A percentile compares a stretch with the other conserved stretches of the same genome.
Evolutionary conservation across 2,329 filamentous ascomycete species (phyloP).

Genomic region (Scedosporium dehoogii): DNA sequence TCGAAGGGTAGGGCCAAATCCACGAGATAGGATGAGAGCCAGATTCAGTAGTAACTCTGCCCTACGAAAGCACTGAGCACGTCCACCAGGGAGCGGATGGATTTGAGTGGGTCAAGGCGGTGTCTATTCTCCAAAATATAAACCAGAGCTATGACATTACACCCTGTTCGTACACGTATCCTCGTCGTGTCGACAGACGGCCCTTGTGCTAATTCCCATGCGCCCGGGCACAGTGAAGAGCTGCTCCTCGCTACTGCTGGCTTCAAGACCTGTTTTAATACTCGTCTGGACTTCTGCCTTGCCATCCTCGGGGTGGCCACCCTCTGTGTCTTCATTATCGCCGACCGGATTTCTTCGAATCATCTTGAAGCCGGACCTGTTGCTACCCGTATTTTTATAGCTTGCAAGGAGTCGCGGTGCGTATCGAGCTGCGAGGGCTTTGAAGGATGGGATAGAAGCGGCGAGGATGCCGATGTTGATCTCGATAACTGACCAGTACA

Average conservation of each 20-base stretch:
- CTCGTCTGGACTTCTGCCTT: neutral
- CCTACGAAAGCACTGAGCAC: too few species aligned
- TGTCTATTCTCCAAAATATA: too few species aligned
- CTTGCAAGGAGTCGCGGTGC: neutral
- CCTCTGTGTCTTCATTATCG: neutral
- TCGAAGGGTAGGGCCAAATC: too few species aligned
- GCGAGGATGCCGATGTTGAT: conserved; percentile 25
- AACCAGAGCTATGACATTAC: neutral
- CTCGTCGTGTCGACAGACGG: neutral
- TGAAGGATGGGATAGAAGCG: conserved; percentile 24
- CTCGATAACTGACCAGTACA: conserved; percentile 29
- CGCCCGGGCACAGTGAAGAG: neutral
- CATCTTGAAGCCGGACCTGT: conserved; percentile 7
- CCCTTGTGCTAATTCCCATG: neutral
- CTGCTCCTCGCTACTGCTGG: conserved; percentile 1
- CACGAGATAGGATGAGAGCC: too few species aligned
- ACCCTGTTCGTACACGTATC: neutral
- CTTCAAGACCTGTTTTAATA: neutral
- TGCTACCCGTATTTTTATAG: conserved; percentile 3
- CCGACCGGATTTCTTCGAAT: conserved; percentile 7
- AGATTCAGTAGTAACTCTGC: too few species aligned
- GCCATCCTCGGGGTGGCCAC: neutral
- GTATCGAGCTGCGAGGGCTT: conserved; percentile 8
- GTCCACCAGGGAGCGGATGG: too few species aligned
- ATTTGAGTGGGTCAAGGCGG: too few species aligned